Conservation (phyloP, 1,139 yeast species). For the Cylindricascospora bacillispora region DNA sequence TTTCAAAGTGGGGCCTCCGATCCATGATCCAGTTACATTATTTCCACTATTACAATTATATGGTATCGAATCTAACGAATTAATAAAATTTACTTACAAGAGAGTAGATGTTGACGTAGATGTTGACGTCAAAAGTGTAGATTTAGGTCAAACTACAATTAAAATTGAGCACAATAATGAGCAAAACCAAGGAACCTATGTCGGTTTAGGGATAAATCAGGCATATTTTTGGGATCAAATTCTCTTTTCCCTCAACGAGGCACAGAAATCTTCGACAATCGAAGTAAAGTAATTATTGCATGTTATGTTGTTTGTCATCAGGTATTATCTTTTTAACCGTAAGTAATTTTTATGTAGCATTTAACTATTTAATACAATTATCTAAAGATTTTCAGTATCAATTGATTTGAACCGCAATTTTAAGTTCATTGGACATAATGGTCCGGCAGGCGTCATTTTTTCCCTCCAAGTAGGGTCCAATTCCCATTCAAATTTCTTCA, state of each 20-base stretch:
- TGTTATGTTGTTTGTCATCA: too few species aligned
- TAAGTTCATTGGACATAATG: conserved; percentile 28
- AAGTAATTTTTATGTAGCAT: not conserved
- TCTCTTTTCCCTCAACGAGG: conserved; percentile 29
- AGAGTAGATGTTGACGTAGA: conserved; percentile 28
- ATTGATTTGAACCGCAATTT: conserved; percentile 13
- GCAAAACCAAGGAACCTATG: conserved; percentile 29
- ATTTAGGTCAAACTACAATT: conserved; percentile 18
- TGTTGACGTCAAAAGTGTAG: conserved; percentile 20
- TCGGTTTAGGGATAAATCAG: conserved; percentile 35
- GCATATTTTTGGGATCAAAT: conserved; percentile 43
- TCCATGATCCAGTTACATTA: conserved; percentile 73
- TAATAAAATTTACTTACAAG: conserved; percentile 24
- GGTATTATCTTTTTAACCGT: not conserved
- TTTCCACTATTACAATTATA: conserved; percentile 41
- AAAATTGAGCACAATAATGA: conserved; percentile 22
- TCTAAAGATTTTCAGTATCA: too few species aligned
- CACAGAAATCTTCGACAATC: conserved; percentile 17
- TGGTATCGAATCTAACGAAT: conserved; percentile 18
- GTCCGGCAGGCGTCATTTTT: conserved; percentile 38
- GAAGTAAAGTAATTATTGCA: conserved; percentile 5
- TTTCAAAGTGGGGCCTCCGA: conserved; percentile 52
- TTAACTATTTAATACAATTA: not conserved
- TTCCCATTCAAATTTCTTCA: conserved; percentile 28
- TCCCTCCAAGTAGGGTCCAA: conserved; percentile 39